phyloP scores from a whole-genome alignment of 2,329 filamentous ascomycete species.

The Talaromyces piceae region DNA sequence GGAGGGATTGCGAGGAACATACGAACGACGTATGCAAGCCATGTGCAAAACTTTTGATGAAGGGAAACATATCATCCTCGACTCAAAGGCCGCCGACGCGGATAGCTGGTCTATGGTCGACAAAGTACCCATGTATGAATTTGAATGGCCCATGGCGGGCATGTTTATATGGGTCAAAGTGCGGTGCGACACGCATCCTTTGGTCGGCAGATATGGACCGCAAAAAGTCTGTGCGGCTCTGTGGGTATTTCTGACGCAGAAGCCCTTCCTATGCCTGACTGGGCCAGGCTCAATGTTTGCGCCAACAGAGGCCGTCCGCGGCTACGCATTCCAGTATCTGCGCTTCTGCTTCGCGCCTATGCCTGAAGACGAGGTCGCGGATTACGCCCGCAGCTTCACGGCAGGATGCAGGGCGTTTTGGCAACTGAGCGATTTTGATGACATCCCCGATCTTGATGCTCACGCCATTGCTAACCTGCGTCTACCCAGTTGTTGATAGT shows the following conservation, averaged over 20 bases:
- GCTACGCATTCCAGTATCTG: constrained; percentile 62
- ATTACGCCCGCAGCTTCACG: constrained; percentile 57
- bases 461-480: background rate
- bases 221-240: constrained; percentile 56
- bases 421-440: constrained; percentile 53
- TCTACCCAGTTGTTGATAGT: background rate
- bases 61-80: constrained; percentile 58
- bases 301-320: constrained; percentile 53
- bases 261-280: constrained; percentile 63
- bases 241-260: constrained; percentile 62
- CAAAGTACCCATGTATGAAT: constrained; percentile 66
- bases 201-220: constrained; percentile 51
- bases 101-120: constrained; percentile 68
- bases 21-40: constrained; percentile 73
- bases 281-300: constrained; percentile 68
- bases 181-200: constrained; percentile 64
- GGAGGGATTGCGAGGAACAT: constrained; percentile 71
- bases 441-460: constrained; percentile 7
- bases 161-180: constrained; percentile 88
- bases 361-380: constrained; percentile 59
- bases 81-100: constrained; percentile 35
- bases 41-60: constrained; percentile 71
- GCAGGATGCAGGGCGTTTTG: constrained; percentile 68
- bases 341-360: constrained; percentile 81
- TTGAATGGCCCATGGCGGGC: constrained; percentile 72